These are phyloP conservation scores for Sambucus nigra DNA, from an alignment of 129 eudicot species.

Conservation along the genomic window DNA sequence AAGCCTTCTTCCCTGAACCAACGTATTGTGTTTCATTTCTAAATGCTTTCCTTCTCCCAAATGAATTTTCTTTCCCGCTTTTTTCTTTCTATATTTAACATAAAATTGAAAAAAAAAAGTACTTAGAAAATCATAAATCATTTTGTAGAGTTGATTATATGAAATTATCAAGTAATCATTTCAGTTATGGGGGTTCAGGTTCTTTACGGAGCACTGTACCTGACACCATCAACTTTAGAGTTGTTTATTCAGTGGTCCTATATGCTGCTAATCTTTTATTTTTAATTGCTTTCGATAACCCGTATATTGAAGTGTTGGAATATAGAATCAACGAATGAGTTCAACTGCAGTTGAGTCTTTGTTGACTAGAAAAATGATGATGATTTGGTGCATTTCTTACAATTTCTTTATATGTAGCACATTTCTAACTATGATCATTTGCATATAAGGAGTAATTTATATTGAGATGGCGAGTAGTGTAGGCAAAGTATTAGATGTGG, in stretches of 20 bases:
- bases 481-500: background rate
- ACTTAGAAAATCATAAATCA: conserved; percentile 1
- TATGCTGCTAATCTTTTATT: background rate
- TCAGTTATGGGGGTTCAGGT: conserved; percentile 11
- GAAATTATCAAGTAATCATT: conserved; percentile 11
- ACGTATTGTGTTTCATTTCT: too few species aligned
- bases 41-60: conserved; percentile 16
- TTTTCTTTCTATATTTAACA: background rate
- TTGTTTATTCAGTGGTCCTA: conserved; percentile 1
- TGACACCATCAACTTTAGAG: background rate
- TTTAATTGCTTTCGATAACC: background rate
- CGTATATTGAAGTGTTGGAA: background rate
- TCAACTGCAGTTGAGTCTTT: too few species aligned
- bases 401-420: background rate
- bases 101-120: background rate
- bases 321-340: too few species aligned
- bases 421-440: background rate
- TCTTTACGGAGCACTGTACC: conserved; percentile 12
- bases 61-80: conserved; percentile 4
- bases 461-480: background rate
- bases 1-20: too few species aligned
- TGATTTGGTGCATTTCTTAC: background rate
- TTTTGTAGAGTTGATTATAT: background rate
- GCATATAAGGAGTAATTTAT: background rate
- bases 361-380: background rate